A percentile compares a stretch with the other conserved stretches of the same genome.
Evolutionary conservation across 2,329 filamentous ascomycete genomes (phyloP).

Genomic region (Biscogniauxia sp.): DNA sequence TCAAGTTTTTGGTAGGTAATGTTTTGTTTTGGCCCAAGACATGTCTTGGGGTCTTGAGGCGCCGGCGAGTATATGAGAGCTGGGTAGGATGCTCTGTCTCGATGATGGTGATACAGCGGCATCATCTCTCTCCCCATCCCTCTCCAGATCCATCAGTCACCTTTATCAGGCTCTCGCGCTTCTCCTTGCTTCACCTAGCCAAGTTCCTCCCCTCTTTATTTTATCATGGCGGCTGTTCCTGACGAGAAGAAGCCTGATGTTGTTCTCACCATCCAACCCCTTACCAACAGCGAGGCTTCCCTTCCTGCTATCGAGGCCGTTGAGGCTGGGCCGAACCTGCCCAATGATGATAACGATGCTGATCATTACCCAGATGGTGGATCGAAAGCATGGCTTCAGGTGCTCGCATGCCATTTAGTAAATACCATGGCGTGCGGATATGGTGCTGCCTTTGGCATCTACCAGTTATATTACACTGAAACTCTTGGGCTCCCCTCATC

Average conservation of each 20-base stretch:
- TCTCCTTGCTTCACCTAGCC: slow-evolving; percentile 7
- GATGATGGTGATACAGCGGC: slow-evolving; percentile 7
- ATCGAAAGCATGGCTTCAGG: slow-evolving; percentile 42
- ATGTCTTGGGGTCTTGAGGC: slow-evolving; percentile 3
- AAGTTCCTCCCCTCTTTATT: slow-evolving; percentile 11
- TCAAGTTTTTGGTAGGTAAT: slow-evolving; percentile 23
- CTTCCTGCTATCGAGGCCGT: slow-evolving; percentile 10
- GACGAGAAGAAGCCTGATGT: slow-evolving; percentile 12
- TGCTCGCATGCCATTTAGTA: slow-evolving; percentile 39
- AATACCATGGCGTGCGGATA: slow-evolving; percentile 41
- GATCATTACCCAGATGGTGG: slow-evolving; percentile 31
- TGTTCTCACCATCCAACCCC: slow-evolving; percentile 13
- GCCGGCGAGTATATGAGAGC: slow-evolving; percentile 19
- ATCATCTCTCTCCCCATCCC: neutral
- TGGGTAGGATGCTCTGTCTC: slow-evolving; percentile 6
- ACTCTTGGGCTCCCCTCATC: slow-evolving; percentile 9
- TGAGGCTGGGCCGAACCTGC: slow-evolving; percentile 1
- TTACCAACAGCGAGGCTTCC: slow-evolving; percentile 11
- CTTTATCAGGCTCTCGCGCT: slow-evolving; percentile 4
- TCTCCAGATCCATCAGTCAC: slow-evolving; percentile 4
- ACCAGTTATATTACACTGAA: slow-evolving; percentile 50
- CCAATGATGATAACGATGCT: slow-evolving; percentile 9
- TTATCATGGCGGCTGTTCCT: slow-evolving; percentile 14
- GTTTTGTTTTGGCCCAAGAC: slow-evolving; percentile 8
- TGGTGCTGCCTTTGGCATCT: slow-evolving; percentile 47